Evolutionary conservation across 2,329 filamentous ascomycete species (phyloP), one percentile per base, ranked within the genome.

Genomic region (Lojkania enalia): DNA sequence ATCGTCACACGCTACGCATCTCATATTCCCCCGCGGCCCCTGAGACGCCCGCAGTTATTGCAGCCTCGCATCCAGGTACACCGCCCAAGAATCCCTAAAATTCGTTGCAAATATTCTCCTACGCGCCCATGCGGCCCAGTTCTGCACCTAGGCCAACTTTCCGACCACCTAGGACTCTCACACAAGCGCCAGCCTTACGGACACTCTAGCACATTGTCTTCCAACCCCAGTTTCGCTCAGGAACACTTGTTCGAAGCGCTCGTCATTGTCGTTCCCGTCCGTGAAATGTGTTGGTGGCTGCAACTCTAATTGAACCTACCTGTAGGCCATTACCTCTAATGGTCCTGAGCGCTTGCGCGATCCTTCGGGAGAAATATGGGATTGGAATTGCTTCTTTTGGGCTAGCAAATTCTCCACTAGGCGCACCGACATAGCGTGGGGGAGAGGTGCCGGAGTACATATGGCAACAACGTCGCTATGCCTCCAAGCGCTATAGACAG

Each of bases 141-240:
- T 52, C 19, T 43, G 35, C 56, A 46, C 57, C 42, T 25, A n/a
- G 43, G 48, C 49, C 46, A 37, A 42, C 51, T 11, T 9, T 11
- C 16, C 30, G 39, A 45, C 51, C 39, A 47, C 39, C 45, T 25
- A 40, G 18, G 40, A 44, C 35, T 42, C 42, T 56, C 14, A 50
- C 52, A 42, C 57, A 64, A 57, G 58, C 63, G 60, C 63, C 58
- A 59, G 55, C 58, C 59, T 55, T 62, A 57, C 51, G 27, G 35
- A 42, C 52, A 58, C 54, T 12, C 18, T 9, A 12, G 9, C 39
- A 15, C 36, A 29, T 21, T 25, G 5, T 5, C 23, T 6, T n/a
- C 11, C 13, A 38, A 38, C 33, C 9, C 30, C 30, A 9, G 30
- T 5, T 32, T 21, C n/a, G 25, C 27, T 40, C 46, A 48, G 46